phyloP scores from a whole-genome alignment of 2,329 filamentous ascomycete species.

The Botryotinia calthae region DNA sequence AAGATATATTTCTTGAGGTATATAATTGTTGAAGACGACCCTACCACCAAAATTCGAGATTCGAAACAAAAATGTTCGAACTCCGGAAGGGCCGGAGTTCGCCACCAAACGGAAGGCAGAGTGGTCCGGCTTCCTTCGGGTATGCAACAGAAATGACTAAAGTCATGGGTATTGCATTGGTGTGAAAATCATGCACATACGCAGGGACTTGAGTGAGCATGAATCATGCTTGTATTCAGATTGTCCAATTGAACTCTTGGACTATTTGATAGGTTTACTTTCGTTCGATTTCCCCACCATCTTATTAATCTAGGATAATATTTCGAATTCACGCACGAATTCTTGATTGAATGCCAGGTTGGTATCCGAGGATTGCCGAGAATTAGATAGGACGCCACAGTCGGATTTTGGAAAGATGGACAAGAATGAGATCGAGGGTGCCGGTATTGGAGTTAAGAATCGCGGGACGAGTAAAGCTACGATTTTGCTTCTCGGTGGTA shows the following conservation, averaged over 20 bases:
- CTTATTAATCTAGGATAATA: background rate
- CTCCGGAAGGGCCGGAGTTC: background rate
- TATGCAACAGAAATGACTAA: background rate
- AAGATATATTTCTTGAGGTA: background rate
- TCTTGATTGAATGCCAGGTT: background rate
- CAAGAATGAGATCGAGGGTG: background rate
- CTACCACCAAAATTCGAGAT: too few species aligned
- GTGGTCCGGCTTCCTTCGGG: background rate
- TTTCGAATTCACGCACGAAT: background rate
- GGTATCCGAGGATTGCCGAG: background rate
- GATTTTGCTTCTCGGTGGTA: constrained; percentile 43
- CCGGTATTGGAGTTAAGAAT: background rate
- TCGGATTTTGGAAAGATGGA: background rate
- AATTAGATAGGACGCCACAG: background rate
- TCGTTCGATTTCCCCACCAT: background rate
- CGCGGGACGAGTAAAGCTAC: background rate
- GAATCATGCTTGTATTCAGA: background rate
- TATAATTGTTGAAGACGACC: background rate
- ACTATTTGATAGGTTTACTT: background rate
- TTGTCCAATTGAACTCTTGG: background rate
- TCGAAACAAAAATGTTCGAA: background rate
- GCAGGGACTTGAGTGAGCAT: background rate
- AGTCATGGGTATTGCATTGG: background rate
- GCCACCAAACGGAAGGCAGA: background rate
- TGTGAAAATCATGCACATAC: background rate